Conservation (phyloP, 2,329 filamentous ascomycete genomes). For the Beauveria brongniartii region DNA sequence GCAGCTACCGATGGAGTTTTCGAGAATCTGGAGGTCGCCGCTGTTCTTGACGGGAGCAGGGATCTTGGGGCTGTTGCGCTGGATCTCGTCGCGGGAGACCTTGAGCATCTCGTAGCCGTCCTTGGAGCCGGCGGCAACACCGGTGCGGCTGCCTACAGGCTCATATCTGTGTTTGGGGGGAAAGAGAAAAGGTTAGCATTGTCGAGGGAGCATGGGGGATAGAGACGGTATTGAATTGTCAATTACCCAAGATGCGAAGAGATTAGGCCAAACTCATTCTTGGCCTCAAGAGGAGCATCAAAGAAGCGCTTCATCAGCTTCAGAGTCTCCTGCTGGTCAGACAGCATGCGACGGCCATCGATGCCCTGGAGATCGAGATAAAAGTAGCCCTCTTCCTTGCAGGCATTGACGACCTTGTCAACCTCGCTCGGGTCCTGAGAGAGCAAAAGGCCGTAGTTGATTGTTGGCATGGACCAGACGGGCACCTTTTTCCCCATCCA, state of each 20-base stretch:
- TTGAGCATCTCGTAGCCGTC: constrained; percentile 48
- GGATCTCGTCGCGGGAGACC: constrained; percentile 42
- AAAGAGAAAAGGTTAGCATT: not conserved
- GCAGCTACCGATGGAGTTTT: constrained; percentile 41
- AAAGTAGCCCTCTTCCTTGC: constrained; percentile 46
- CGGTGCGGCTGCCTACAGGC: constrained; percentile 39
- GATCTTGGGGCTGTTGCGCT: constrained; percentile 36
- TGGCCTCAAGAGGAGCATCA: constrained; percentile 41
- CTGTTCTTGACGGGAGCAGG: constrained; percentile 40
- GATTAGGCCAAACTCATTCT: constrained; percentile 49
- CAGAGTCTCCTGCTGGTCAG: constrained; percentile 43
- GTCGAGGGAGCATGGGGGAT: not conserved
- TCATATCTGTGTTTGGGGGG: constrained; percentile 31
- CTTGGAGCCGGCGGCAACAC: constrained; percentile 38
- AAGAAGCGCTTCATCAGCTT: constrained; percentile 50
- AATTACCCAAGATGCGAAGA: constrained; percentile 41
- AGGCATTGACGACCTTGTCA: constrained; percentile 40
- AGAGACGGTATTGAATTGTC: no score
- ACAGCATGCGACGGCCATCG: constrained; percentile 44
- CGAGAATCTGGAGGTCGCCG: constrained; percentile 37
- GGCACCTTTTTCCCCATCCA: constrained; percentile 42
- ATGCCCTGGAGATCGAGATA: constrained; percentile 46
- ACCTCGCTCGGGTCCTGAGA: constrained; percentile 47
- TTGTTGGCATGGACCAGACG: constrained; percentile 43
- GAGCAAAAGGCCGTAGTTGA: constrained; percentile 43